Conservation (phyloP, 2,329 filamentous ascomycete species). For the Aspergillus pseudoviridinutans region DNA sequence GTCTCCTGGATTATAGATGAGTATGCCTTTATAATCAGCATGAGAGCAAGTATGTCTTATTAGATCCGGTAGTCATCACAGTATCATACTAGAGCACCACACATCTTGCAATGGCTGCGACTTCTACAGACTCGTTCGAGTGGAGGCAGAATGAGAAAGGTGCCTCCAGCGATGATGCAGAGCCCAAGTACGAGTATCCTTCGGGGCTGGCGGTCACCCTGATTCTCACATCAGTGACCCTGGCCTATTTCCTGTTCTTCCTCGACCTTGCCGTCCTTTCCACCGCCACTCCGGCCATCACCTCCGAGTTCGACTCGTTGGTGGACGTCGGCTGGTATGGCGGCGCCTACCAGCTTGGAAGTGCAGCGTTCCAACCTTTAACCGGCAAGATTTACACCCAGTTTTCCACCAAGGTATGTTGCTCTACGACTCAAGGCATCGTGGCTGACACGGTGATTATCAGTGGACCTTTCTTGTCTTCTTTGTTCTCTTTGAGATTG, state of each 20-base stretch:
- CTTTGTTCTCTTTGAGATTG: constrained; percentile 30
- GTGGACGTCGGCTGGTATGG: constrained; percentile 24
- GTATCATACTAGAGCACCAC: too few species aligned
- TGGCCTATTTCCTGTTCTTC: constrained; percentile 23
- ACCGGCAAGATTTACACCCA: constrained; percentile 23
- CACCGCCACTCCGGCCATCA: constrained; percentile 21
- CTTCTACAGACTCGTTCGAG: too few species aligned
- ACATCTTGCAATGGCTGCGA: too few species aligned
- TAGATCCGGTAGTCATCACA: too few species aligned
- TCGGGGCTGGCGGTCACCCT: constrained; percentile 12
- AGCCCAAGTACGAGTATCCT: constrained; percentile 16
- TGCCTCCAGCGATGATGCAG: constrained; percentile 9
- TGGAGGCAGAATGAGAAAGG: neutral
- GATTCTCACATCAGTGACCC: constrained; percentile 20
- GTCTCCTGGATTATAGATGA: too few species aligned
- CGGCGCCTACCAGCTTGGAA: constrained; percentile 20
- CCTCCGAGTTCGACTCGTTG: constrained; percentile 20
- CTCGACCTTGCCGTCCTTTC: constrained; percentile 20
- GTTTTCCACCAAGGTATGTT: constrained; percentile 19
- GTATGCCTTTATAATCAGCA: too few species aligned
- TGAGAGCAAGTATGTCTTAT: too few species aligned
- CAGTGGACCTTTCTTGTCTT: constrained; percentile 29
- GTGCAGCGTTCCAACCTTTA: constrained; percentile 22
- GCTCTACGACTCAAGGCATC: neutral
- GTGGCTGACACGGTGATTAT: neutral